phyloP scores from a whole-genome alignment of 306 rosid species.

The Malus asiatica region DNA sequence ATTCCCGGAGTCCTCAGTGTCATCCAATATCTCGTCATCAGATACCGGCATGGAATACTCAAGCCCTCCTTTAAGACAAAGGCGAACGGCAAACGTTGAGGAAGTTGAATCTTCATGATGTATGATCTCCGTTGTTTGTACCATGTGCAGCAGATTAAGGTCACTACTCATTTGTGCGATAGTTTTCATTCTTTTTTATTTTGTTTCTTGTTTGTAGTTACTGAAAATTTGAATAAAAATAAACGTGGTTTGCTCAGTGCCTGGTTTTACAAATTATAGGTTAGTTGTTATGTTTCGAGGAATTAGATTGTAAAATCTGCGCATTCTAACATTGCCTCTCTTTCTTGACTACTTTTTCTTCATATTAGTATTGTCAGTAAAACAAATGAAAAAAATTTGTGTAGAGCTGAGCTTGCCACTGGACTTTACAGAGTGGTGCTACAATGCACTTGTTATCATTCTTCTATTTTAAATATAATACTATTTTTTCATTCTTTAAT shows the following conservation, averaged over 20 bases:
- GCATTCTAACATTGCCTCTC: too few species aligned
- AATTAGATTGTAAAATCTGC: too few species aligned
- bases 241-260: not conserved
- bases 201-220: not conserved
- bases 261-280: not conserved
- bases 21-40: slow-evolving; percentile 45
- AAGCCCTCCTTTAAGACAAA: slow-evolving; percentile 41
- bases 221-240: not conserved
- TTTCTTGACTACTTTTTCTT: too few species aligned
- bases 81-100: slow-evolving; percentile 33
- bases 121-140: not conserved
- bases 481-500: too few species aligned
- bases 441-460: too few species aligned
- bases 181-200: too few species aligned
- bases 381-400: too few species aligned
- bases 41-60: slow-evolving; percentile 36
- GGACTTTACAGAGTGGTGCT: too few species aligned
- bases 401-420: too few species aligned
- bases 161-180: not conserved
- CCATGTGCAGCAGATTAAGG: not conserved
- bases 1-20: slow-evolving; percentile 31
- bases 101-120: slow-evolving; percentile 41
- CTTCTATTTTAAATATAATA: too few species aligned
- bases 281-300: not conserved
- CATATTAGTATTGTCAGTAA: too few species aligned